Evolutionary conservation across 108 stramenopile species (phyloP).

Genomic region (Nitzschia sp.): DNA sequence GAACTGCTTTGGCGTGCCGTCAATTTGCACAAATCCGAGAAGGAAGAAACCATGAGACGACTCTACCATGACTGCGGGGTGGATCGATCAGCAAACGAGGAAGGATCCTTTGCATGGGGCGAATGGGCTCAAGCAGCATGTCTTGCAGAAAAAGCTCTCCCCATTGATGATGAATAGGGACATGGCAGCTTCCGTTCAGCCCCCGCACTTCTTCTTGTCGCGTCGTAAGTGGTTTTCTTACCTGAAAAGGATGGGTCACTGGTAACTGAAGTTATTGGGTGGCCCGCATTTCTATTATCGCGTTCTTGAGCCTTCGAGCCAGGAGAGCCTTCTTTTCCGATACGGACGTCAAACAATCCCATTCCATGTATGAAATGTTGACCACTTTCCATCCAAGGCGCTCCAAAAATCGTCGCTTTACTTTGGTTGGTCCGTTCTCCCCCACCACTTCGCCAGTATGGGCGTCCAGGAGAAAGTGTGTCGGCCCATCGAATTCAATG

Average conservation of each 20-base stretch:
- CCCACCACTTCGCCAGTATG: background rate
- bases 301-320: too few relatives aligned
- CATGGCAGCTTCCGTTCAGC: too few relatives aligned
- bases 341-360: background rate
- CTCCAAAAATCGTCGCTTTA: conserved; percentile 25
- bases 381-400: conserved; percentile 21
- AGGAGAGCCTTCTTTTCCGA: background rate
- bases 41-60: conserved; percentile 1
- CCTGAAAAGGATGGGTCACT: too few relatives aligned
- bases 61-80: conserved; percentile 5
- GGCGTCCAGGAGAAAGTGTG: conserved; percentile 8
- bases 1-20: conserved; percentile 5
- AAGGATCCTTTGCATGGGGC: background rate
- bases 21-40: conserved; percentile 11
- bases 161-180: too few relatives aligned
- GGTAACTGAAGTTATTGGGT: too few relatives aligned
- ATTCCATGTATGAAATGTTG: conserved; percentile 12
- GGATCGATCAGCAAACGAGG: background rate
- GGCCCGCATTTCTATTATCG: too few relatives aligned
- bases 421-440: conserved; percentile 22
- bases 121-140: too few relatives aligned
- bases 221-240: too few relatives aligned
- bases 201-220: too few relatives aligned
- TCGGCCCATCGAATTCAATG: conserved; percentile 25
- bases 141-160: too few relatives aligned